A percentile compares a stretch with the other conserved stretches of the same genome.
These are phyloP conservation scores for Mycena leptocephala DNA, from an alignment of 768 basidiomycete species.

Conservation along the genomic window DNA sequence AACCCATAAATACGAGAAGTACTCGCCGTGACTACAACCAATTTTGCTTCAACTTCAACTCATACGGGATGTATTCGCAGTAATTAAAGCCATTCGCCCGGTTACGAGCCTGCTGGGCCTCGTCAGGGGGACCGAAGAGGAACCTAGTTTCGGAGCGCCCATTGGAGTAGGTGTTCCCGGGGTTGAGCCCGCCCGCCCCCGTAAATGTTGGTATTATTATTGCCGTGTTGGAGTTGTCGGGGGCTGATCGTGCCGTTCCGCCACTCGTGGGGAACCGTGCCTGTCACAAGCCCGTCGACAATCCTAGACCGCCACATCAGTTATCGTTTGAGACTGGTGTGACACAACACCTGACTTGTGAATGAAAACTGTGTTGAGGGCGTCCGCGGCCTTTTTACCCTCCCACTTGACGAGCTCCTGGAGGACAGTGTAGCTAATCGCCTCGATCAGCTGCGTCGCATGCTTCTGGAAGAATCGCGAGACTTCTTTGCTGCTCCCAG, in stretches of 20 bases:
- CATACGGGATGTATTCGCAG: too few relatives aligned
- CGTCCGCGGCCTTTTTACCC: background rate
- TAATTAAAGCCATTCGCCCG: too few relatives aligned
- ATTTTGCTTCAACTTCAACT: too few relatives aligned
- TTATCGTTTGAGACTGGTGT: background rate
- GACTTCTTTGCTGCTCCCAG: background rate
- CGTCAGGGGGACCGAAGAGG: too few relatives aligned
- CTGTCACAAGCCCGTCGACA: background rate
- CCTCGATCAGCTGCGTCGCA: background rate
- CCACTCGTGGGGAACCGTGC: background rate
- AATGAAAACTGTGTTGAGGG: background rate
- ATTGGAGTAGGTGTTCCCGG: too few relatives aligned
- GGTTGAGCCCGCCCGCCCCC: too few relatives aligned
- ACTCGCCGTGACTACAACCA: too few relatives aligned
- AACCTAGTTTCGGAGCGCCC: too few relatives aligned
- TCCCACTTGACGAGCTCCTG: background rate
- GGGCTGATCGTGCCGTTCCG: background rate
- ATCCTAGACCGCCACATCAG: background rate
- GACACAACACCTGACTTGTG: background rate
- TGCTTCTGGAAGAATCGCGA: background rate
- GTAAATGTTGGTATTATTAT: too few relatives aligned
- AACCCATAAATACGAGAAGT: too few relatives aligned
- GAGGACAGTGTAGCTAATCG: background rate
- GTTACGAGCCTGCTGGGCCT: too few relatives aligned
- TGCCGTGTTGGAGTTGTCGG: constrained; percentile 12